Conservation (phyloP, 768 basidiomycete genomes). For the Coprinopsis marcescibilis region DNA sequence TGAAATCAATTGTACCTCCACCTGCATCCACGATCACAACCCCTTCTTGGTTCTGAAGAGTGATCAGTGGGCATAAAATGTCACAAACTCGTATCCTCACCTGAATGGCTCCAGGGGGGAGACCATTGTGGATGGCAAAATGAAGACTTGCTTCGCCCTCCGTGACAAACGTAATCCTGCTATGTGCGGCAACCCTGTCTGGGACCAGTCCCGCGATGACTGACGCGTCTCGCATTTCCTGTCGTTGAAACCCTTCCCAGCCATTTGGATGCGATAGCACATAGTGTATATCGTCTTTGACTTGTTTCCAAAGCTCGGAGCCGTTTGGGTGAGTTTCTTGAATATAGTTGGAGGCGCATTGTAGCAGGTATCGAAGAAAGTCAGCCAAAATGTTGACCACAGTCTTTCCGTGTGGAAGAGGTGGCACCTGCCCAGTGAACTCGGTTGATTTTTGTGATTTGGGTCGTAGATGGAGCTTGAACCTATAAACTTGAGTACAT, state of each 20-base stretch:
- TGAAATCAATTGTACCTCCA: constrained; percentile 55
- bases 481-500: constrained; percentile 15
- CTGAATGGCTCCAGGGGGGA: constrained; percentile 30
- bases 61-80: not conserved
- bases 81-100: constrained; percentile 12
- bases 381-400: constrained; percentile 32
- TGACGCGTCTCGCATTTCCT: constrained; percentile 1
- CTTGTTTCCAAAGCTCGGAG: constrained; percentile 18
- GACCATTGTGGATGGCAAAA: constrained; percentile 42
- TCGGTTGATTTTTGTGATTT: not conserved
- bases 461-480: constrained; percentile 21
- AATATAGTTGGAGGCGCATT: constrained; percentile 31
- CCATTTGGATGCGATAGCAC: constrained; percentile 38
- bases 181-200: constrained; percentile 20
- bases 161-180: constrained; percentile 45
- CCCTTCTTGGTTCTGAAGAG: constrained; percentile 33
- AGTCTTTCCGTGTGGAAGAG: constrained; percentile 28
- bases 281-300: constrained; percentile 30
- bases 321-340: constrained; percentile 31
- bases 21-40: constrained; percentile 54
- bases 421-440: constrained; percentile 8
- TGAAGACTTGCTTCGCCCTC: constrained; percentile 58
- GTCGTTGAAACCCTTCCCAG: constrained; percentile 8
- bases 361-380: constrained; percentile 35
- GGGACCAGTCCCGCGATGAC: constrained; percentile 11